These are phyloP conservation scores for Penicillium sp. DNA, from an alignment of 2,329 filamentous ascomycete species.

Conservation along the genomic window DNA sequence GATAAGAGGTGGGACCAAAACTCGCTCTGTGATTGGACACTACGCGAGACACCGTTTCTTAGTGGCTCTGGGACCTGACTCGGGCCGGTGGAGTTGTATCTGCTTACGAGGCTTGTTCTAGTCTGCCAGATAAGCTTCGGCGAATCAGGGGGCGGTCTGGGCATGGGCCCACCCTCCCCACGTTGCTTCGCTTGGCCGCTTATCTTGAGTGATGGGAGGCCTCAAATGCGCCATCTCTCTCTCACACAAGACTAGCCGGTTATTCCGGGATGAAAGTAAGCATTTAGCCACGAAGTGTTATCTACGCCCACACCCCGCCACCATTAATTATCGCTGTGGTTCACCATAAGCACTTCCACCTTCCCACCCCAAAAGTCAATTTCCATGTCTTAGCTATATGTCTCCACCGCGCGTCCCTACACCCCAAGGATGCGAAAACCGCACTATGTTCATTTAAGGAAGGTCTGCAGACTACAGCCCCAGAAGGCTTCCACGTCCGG, in stretches of 20 bases:
- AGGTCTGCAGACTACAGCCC: neutral
- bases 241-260: no score
- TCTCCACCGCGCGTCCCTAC: no score
- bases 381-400: neutral
- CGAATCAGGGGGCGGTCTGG: neutral
- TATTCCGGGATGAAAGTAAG: no score
- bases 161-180: neutral
- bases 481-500: neutral
- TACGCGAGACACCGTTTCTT: neutral
- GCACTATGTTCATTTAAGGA: neutral
- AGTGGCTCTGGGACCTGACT: neutral
- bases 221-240: no score
- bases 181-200: neutral
- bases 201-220: no score
- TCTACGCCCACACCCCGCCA: no score
- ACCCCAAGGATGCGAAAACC: no score
- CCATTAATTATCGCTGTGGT: no score
- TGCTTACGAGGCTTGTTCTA: neutral
- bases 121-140: neutral
- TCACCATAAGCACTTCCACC: no score
- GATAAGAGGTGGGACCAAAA: neutral
- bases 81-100: no score
- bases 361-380: neutral
- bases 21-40: neutral
- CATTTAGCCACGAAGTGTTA: neutral